Evolutionary conservation across 2,329 filamentous ascomycete species (phyloP).

Genomic region (Calonectria pseudoreteaudii): DNA sequence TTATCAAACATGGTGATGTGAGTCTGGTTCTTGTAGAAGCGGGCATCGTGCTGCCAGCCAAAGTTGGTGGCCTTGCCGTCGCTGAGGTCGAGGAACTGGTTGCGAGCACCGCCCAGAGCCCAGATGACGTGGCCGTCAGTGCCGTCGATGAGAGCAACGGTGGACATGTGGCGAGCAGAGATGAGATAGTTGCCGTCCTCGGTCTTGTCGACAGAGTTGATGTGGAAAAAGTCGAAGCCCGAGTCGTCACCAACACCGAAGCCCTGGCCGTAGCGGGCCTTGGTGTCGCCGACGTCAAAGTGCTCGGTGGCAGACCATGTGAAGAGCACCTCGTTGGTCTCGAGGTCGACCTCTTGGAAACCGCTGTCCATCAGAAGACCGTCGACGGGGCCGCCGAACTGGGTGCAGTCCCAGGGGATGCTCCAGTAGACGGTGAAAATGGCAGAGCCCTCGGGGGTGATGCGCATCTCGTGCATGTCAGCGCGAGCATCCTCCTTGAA

Average conservation of each 20-base stretch:
- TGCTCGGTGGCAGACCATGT: slow-evolving; percentile 51
- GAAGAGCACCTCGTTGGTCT: slow-evolving; percentile 51
- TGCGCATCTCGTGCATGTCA: slow-evolving; percentile 57
- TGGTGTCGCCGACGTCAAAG: slow-evolving; percentile 42
- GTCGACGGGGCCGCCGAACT: slow-evolving; percentile 46
- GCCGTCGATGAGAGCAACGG: slow-evolving; percentile 45
- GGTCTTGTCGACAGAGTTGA: slow-evolving; percentile 49
- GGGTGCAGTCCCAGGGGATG: slow-evolving; percentile 45
- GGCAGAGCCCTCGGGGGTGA: slow-evolving; percentile 55
- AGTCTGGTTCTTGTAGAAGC: slow-evolving; percentile 43
- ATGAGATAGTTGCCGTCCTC: slow-evolving; percentile 51
- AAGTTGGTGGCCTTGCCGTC: slow-evolving; percentile 50
- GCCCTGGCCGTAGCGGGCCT: slow-evolving; percentile 41
- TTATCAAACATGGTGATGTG: slow-evolving; percentile 55
- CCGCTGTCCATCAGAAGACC: slow-evolving; percentile 50
- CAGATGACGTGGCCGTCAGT: slow-evolving; percentile 48
- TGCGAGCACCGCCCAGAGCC: slow-evolving; percentile 51
- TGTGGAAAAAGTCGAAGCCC: slow-evolving; percentile 53
- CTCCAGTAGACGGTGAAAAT: slow-evolving; percentile 56
- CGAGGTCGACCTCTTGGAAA: slow-evolving; percentile 54
- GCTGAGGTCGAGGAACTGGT: slow-evolving; percentile 50
- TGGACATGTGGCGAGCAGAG: slow-evolving; percentile 48
- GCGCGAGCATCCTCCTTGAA: slow-evolving; percentile 46
- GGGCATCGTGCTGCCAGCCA: slow-evolving; percentile 54
- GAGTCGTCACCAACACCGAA: slow-evolving; percentile 46